Conservation (phyloP, 73 alveolate genomes). For the Paramecium bursaria region DNA sequence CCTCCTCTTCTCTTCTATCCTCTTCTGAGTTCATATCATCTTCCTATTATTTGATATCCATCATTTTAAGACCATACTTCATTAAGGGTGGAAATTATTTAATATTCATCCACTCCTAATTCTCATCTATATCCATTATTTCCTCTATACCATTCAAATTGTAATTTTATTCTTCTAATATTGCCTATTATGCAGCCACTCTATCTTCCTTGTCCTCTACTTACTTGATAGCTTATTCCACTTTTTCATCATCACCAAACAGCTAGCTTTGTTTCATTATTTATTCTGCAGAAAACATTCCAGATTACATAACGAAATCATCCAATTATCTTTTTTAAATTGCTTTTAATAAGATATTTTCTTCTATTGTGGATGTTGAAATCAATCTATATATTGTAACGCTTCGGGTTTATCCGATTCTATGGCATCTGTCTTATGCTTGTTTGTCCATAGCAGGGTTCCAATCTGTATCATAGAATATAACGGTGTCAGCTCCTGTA, state of each 20-base stretch:
- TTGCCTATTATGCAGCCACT: constrained; percentile 59
- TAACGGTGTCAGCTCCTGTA: constrained; percentile 99
- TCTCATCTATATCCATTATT: constrained; percentile 62
- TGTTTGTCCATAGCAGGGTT: constrained; percentile 99
- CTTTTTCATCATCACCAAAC: constrained; percentile 41
- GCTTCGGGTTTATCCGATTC: constrained; percentile 99
- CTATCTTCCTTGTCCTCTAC: constrained; percentile 68
- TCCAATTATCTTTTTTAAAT: constrained; percentile 67
- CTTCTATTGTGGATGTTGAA: constrained; percentile 66
- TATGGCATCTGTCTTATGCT: constrained; percentile 99
- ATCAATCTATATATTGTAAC: constrained; percentile 98
- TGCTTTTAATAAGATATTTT: constrained; percentile 59
- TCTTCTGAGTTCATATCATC: constrained; percentile 16
- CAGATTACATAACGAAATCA: constrained; percentile 66
- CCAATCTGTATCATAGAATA: constrained; percentile 99
- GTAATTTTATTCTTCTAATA: constrained; percentile 63
- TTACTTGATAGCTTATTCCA: constrained; percentile 61
- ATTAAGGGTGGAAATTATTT: constrained; percentile 62
- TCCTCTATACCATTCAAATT: constrained; percentile 59
- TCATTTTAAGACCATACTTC: constrained; percentile 60
- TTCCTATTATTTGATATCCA: constrained; percentile 8
- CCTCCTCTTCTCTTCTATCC: constrained; percentile 52
- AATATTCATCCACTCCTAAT: constrained; percentile 43
- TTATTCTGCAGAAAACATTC: constrained; percentile 67
- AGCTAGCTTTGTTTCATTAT: constrained; percentile 8